Base-by-base conservation (phyloP, 2,329 filamentous ascomycete species). In the Ophiostoma sp. region DNA sequence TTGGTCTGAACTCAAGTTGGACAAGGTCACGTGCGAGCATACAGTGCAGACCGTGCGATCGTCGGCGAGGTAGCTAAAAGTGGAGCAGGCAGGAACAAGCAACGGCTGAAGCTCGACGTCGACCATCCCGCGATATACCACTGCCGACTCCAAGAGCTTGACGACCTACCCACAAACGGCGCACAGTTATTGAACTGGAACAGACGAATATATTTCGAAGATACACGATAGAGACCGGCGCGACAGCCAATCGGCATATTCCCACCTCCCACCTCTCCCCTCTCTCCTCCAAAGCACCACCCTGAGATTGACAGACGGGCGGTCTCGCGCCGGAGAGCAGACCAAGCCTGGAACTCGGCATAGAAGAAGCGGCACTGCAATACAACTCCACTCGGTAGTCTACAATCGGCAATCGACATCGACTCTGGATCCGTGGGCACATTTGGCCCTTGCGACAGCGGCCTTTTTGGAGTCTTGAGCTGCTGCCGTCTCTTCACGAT, bases 381-480 rank as follows among this genome's bases (percentile, higher is more conserved):
- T 27, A 27, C 11, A 3, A 15, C 4, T 10, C 27, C 10, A 6
- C 10, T 27, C 10, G 52, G 23, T 11, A 27, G 15, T 17, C 10
- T 1, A n/a, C 10, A 13, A 2, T 8, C 52, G 10, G 23, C 23
- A 6, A 17, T 17, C 20, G 3, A n/a, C 44, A 17, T 20, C 17
- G 17, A 7, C 39, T 10, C 27, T n/a, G 52, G 52, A 23, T 10
- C 52, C 7, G 8, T 11, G 52, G n/a, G 54, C 13, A 17, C 27
- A 7, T 20, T 62, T 62, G 57, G 57, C 4, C 57, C 57, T 33
- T 62, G 52, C 27, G 57, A 62, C 57, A 27, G 57, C 57, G 57
- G 27, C 4, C 57, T 31, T 33, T 62, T 33, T 62, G 27, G 27
- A 62, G 6, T 17, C 23, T 57, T 27, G n/a, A 27, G 11, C 23